Evolutionary conservation across 805 yeast species (phyloP), one percentile per base, ranked within the genome.

Genomic region (Lipomyces orientalis): DNA sequence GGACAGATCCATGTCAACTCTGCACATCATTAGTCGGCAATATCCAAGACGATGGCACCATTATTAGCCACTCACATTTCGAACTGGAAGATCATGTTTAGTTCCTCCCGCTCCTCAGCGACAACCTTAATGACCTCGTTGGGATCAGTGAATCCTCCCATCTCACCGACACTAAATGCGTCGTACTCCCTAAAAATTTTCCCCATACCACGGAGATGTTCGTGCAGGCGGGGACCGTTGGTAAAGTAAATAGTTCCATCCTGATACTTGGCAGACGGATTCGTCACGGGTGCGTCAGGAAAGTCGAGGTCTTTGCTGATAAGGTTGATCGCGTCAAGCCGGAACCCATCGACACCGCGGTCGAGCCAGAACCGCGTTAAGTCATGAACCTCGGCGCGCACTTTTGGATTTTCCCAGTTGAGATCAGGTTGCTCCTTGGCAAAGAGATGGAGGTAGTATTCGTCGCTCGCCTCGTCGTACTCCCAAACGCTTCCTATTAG

Each of bases 111-210:
- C 37, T 71, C 72, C 1, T 68, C 62, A 4, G 71, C 71, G 22
- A 73, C 75, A 31, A 64, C 68, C 37, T 73, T 64, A 51, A 73
- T 59, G 31, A 72, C 58, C 57, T 64, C 70, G 12, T 34, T 54
- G 29, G 65, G 60, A 62, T 80, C 79, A 4, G 80, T 66, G 55
- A 82, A 79, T 64, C 76, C 76, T 19, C 86, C 85, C 64, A 84
- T 84, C 73, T 86, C 88, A 58, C 88, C 89, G 37, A 86, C 88
- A 9, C 88, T 84, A 83, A 86, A 80, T 43, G 79, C 83, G 72
- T 85, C 86, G 71, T 83, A 84, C 65, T 82, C 79, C 46, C 82
- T 75, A 25, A 83, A 80, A 54, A 81, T 82, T 67, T 79, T 77
- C 71, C 78, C 81, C 83, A 86, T 81, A 70, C 84, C 87, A 75